phyloP scores from a whole-genome alignment of 2,329 filamentous ascomycete species.

The Exophiala bonariae region DNA sequence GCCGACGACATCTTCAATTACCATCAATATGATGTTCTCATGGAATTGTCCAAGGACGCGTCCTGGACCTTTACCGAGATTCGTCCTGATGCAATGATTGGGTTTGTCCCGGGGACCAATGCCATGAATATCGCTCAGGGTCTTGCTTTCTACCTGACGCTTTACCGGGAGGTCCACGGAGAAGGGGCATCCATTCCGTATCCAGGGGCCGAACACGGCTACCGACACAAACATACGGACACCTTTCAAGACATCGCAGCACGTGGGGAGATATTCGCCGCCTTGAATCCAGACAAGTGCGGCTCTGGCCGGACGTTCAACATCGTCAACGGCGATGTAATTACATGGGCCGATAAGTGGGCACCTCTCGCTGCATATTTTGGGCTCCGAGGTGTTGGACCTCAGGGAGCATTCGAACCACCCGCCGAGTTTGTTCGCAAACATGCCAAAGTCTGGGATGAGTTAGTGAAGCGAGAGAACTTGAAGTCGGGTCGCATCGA shows the following conservation, averaged over 20 bases:
- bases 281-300: slow-evolving; percentile 28
- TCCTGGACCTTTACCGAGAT: slow-evolving; percentile 39
- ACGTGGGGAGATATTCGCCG: slow-evolving; percentile 32
- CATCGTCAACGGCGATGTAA: slow-evolving; percentile 29
- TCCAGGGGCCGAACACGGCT: slow-evolving; percentile 29
- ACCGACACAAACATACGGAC: slow-evolving; percentile 28
- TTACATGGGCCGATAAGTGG: slow-evolving; percentile 32
- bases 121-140: slow-evolving; percentile 32
- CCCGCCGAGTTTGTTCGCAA: slow-evolving; percentile 24
- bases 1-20: slow-evolving; percentile 35
- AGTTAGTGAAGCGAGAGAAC: slow-evolving; percentile 16
- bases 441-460: slow-evolving; percentile 21
- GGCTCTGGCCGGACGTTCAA: slow-evolving; percentile 32
- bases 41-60: slow-evolving; percentile 26
- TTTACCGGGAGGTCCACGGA: slow-evolving; percentile 31
- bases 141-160: slow-evolving; percentile 33
- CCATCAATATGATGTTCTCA: slow-evolving; percentile 29
- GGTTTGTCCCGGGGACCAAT: slow-evolving; percentile 33
- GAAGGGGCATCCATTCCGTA: slow-evolving; percentile 28
- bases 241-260: slow-evolving; percentile 32
- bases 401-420: slow-evolving; percentile 14
- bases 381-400: slow-evolving; percentile 30
- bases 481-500: slow-evolving; percentile 24
- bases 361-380: slow-evolving; percentile 33
- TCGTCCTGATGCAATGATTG: slow-evolving; percentile 34